A percentile compares a stretch with the other conserved stretches of the same genome.
phyloP scores from a whole-genome alignment of 208 protist species.

The Trypanosoma vivax region DNA sequence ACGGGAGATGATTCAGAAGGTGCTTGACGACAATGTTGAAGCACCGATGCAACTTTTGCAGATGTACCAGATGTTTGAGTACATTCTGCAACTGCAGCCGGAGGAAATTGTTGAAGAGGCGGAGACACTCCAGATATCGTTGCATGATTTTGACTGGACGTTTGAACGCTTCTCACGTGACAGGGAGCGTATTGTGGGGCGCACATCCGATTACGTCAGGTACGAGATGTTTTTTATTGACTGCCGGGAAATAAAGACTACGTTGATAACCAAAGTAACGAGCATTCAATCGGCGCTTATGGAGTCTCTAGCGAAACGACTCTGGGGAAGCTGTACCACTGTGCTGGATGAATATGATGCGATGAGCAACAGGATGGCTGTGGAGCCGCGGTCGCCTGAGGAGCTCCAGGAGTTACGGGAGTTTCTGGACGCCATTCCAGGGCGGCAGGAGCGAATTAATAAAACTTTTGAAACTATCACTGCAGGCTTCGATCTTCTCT shows the following conservation, averaged over 20 bases:
- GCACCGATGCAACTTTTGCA: constrained; percentile 81
- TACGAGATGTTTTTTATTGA: constrained; percentile 88
- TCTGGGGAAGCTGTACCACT: constrained; percentile 45
- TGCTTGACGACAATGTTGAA: constrained; percentile 63
- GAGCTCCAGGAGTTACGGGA: constrained; percentile 83
- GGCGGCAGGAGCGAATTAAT: constrained; percentile 67
- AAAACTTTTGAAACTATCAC: constrained; percentile 61
- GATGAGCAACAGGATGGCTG: constrained; percentile 61
- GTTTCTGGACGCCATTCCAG: constrained; percentile 68
- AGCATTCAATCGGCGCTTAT: constrained; percentile 64
- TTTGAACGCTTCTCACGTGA: constrained; percentile 84
- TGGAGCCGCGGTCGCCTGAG: constrained; percentile 85
- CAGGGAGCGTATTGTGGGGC: constrained; percentile 59
- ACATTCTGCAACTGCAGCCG: constrained; percentile 56
- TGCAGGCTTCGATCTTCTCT: constrained; percentile 76
- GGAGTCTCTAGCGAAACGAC: constrained; percentile 49
- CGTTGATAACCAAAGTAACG: constrained; percentile 44
- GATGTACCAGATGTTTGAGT: constrained; percentile 90
- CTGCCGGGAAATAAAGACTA: constrained; percentile 81
- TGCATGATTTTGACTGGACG: constrained; percentile 83
- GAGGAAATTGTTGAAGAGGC: constrained; percentile 45
- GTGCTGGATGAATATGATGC: constrained; percentile 66
- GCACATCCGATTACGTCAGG: constrained; percentile 83
- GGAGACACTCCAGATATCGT: constrained; percentile 30
- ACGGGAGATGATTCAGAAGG: constrained; percentile 38